These are phyloP conservation scores for Mucor velutinosus DNA, from an alignment of 371 early-diverging fungal species.

Conservation along the genomic window DNA sequence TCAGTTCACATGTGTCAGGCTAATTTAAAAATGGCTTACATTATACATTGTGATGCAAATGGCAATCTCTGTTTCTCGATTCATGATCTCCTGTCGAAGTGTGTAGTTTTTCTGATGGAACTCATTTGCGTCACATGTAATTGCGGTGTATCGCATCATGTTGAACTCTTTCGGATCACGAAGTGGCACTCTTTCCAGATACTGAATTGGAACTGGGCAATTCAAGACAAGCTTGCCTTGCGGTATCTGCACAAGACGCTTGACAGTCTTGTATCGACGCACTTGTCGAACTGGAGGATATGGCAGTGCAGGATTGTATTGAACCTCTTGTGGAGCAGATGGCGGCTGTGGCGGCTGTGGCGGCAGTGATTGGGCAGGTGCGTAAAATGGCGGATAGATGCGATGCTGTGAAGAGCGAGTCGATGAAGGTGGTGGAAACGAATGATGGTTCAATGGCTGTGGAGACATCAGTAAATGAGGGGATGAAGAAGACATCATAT, in stretches of 20 bases:
- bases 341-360: background rate
- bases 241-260: conserved; percentile 56
- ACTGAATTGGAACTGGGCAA: conserved; percentile 68
- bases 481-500: background rate
- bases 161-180: conserved; percentile 67
- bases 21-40: conserved; percentile 34
- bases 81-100: conserved; percentile 76
- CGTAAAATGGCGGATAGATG: background rate
- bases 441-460: background rate
- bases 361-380: background rate
- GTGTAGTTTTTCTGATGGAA: conserved; percentile 73
- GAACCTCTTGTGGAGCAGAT: background rate
- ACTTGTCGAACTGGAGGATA: conserved; percentile 27
- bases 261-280: conserved; percentile 48
- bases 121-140: conserved; percentile 79
- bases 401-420: background rate
- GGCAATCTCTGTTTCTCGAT: conserved; percentile 79
- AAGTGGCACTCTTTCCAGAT: conserved; percentile 56
- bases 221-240: conserved; percentile 75
- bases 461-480: conserved; percentile 3
- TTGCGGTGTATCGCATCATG: conserved; percentile 78
- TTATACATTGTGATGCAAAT: conserved; percentile 94
- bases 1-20: background rate
- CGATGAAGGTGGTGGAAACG: background rate
- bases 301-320: background rate